Conservation (phyloP, 169 alveolate genomes). For the Cryptosporidium ubiquitum region DNA sequence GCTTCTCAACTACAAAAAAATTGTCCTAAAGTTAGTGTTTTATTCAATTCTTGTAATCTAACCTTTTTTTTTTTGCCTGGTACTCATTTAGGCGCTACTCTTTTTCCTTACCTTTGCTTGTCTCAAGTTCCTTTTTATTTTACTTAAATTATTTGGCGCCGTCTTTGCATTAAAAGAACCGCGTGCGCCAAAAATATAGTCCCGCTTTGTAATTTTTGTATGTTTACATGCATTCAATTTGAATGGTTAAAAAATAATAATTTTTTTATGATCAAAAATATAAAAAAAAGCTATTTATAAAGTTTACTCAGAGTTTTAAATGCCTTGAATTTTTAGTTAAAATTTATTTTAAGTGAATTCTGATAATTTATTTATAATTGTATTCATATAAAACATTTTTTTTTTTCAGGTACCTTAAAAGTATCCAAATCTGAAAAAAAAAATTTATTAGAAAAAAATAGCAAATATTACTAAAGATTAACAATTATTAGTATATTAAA, state of each 20-base stretch:
- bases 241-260: too few relatives aligned
- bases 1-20: background rate
- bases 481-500: too few relatives aligned
- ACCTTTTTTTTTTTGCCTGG: background rate
- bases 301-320: too few relatives aligned
- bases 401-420: background rate
- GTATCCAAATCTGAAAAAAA: background rate
- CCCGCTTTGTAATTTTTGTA: background rate
- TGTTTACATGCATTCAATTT: background rate
- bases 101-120: background rate
- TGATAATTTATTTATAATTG: too few relatives aligned
- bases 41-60: background rate
- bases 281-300: too few relatives aligned
- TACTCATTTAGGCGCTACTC: conserved; percentile 17
- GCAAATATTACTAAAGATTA: too few relatives aligned
- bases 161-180: background rate
- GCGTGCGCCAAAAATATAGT: background rate
- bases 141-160: background rate
- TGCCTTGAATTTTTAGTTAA: too few relatives aligned
- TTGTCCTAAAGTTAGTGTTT: background rate
- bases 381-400: too few relatives aligned
- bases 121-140: conserved; percentile 12
- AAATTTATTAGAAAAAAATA: too few relatives aligned
- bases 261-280: too few relatives aligned
- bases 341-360: too few relatives aligned